Evolutionary conservation across 768 basidiomycete genomes (phyloP), one percentile per base, ranked within the genome.

Genomic region (Trametes coccinea): DNA sequence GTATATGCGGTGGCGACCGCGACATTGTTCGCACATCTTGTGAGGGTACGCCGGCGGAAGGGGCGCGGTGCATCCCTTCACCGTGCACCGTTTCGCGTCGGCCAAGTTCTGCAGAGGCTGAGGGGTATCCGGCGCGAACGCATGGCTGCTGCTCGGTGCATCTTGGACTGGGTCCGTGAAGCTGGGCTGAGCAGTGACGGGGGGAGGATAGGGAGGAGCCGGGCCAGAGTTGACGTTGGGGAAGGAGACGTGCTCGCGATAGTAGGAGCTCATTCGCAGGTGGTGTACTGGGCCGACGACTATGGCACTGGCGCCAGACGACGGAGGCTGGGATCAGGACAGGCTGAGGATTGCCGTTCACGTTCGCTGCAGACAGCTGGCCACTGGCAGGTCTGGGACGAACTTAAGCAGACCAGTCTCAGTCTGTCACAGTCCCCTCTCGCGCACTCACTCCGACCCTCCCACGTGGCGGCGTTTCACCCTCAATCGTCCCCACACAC

Each of bases 1-100:
- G 51, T 85, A 84, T 5, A 77, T 69, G 30, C 82, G 77, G 67
- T 84, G 83, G 16, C 80, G 76, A 40, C 76, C 75, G 27, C 83
- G 75, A 72, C 83, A 84, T 0, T 63, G 64, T 22, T 81, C 78
- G 75, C 83, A 85, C 83, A 84, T 84, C 71, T 80, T 83, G 68
- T 73, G 77, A 3, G 65, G 47, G 17, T 73, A 72, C 5, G 69
- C 70, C 5, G 57, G 51, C n/a, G 71, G 64, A 27, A 81, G 61
- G 4, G 65, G 50, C 22, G 73, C 71, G 14, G 64, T 62, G 69
- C 83, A 84, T 41, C 79, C 79, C 56, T 79, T 76, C 34, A 83
- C 79, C 7, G 80, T 78, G 62, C 82, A 82, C 29, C 34, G 49
- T 30, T 60, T 64, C 8, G 47, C 29, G 14, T 53, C n/a, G n/a